Base-by-base conservation (phyloP, 2,329 filamentous ascomycete species). In the Metarhizium album region DNA sequence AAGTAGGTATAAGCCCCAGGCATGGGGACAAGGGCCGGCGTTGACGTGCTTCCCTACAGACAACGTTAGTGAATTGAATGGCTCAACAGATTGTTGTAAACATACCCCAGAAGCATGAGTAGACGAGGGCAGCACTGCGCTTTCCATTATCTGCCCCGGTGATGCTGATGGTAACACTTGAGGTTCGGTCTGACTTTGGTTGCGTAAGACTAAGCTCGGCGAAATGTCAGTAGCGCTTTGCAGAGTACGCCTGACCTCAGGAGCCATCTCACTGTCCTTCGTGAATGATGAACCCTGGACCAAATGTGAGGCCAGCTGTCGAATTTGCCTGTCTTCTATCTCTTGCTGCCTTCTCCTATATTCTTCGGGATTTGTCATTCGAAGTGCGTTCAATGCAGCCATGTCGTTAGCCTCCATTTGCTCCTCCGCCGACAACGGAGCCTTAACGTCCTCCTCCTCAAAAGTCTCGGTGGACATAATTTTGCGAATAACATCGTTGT, bases 391-490 rank as follows among this genome's bases (percentile, higher is more conserved):
- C 53, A 67, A 29, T n/a, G 61, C 58, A 20, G 66, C 58, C 56
- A 67, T 56, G n/a, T 58, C 55, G 18, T 76, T 70, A 0, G 80
- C 79, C 45, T 82, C 76, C 42, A 67, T 69, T 9, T 72, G 63
- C 55, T 90, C 85, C 48, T 85, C 80, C 0, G 72, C 69, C 0
- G 80, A 82, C 22, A 90, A 64, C 18, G 59, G 58, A 1, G 60
- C 61, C 13, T 74, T 73, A 47, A 82, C 68, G 51, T 86, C 83
- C 55, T 90, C 83, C 56, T 80, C 74, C 56, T 86, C 82, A 56
- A 89, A 88, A 0, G 83, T 84, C 57, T 91, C 84, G 1, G 83
- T 86, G 38, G 83, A 76, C 3, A 79, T 74, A 51, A 91, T 82
- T 2, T 69, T 69, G 13, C 73, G 67, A 46, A 87, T 76, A 8